Evolutionary conservation across 2,329 filamentous ascomycete genomes (phyloP), one percentile per base, ranked within the genome.

Genomic region (Talaromyces atroroseus): DNA sequence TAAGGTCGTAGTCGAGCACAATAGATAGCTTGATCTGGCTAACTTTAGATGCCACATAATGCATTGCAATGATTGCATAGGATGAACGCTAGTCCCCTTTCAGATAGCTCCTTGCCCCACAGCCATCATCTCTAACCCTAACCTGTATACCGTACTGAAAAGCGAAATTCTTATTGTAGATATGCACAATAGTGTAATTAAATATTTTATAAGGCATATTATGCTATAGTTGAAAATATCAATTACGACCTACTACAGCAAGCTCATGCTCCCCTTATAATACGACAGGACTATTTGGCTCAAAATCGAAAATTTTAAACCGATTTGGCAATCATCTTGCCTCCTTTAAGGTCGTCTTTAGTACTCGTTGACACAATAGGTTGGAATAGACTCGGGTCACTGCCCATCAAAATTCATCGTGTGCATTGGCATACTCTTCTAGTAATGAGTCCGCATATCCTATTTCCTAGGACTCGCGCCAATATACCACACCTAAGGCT

Each of bases 331-430:
- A 32, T 47, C 16, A n/a, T 48, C 20, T 34, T 40, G 16, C 20
- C 12, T 24, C 32, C 23, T 1, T 38, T 23, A 10, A 42, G 52
- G 14, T 34, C 42, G 16, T 34, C 62, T 60, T 75, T 75, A 3
- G 67, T 70, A 53, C 71, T 77, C 59, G 65, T 71, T 29, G 68
- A 58, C 5, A 75, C 76, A 18, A 78, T 62, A 62, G 78, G 76
- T 62, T 78, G 76, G 24, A 78, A 60, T 3, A 78, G 62, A 49
- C 69, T 72, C 1, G 75, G 76, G 68, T 73, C n/a, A 77, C 49
- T 2, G 74, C 74, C 66, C 71, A 78, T 20, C 75, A 65, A 42
- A 71, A 57, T 55, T 74, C 66, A 1, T 63, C 62, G 20, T 69
- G 60, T 32, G 68, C 60, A 53, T 76, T 68, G 0, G 74, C 75